phyloP scores from a whole-genome alignment of 2,329 filamentous ascomycete species.

The Raffaelea albimanens region DNA sequence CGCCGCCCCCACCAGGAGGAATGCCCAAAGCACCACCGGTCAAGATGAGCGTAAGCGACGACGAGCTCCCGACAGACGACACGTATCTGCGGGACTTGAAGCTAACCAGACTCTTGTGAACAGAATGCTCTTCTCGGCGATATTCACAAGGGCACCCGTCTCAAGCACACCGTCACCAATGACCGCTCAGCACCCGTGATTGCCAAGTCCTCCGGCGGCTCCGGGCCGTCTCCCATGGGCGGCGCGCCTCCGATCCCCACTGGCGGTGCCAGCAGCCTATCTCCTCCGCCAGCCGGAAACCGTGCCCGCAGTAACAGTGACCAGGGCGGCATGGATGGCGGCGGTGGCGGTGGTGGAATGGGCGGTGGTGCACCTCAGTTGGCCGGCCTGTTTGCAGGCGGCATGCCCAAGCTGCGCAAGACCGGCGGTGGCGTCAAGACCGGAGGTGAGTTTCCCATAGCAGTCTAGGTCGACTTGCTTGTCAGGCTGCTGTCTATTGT shows the following conservation, averaged over 20 bases:
- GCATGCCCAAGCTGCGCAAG: constrained; percentile 92
- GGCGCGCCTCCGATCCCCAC: constrained; percentile 75
- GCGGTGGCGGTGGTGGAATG: constrained; percentile 22
- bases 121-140: constrained; percentile 82
- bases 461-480: too few relatives aligned
- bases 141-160: constrained; percentile 68
- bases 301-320: constrained; percentile 81
- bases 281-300: constrained; percentile 62
- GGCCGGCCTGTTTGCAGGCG: constrained; percentile 80
- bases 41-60: constrained; percentile 18
- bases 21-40: constrained; percentile 49
- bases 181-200: constrained; percentile 79
- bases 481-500: constrained; percentile 10
- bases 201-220: constrained; percentile 35
- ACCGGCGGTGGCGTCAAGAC: constrained; percentile 72
- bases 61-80: too few relatives aligned
- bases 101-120: too few relatives aligned
- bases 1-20: constrained; percentile 59
- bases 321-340: constrained; percentile 34
- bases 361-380: constrained; percentile 59
- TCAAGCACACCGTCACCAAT: constrained; percentile 86
- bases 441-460: constrained; percentile 41
- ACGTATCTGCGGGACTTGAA: too few relatives aligned
- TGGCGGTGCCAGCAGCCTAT: constrained; percentile 51
- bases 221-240: constrained; percentile 53